Evolutionary conservation across 495 filamentous ascomycete genomes (phyloP), one percentile per base, ranked within the genome.

Genomic region (Aspergillus saccharolyticus): DNA sequence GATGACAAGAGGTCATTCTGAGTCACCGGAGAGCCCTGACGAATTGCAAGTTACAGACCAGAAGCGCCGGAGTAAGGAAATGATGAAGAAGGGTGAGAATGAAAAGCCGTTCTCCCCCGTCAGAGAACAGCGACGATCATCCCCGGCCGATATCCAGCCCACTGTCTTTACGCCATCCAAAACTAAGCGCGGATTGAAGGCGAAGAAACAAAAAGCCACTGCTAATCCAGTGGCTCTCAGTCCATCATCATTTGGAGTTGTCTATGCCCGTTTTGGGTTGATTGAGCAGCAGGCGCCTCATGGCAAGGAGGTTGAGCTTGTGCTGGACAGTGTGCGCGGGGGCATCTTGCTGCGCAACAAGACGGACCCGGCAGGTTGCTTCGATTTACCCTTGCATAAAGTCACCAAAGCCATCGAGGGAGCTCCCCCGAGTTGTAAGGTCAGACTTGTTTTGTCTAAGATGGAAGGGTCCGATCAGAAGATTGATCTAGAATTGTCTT

Each of bases 41-140:
- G 76, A 77, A 54, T 55, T 80, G 1, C 76, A 79, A 47, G 72
- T 69, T 5, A 75, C 65, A 12, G 68, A 64, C 42, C 74, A 72
- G 0, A 70, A 72, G 46, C 46, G 50, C 21, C 50, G n/a, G 51
- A 61, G 51, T 18, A 46, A 42, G 17, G 54, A 39, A 21, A 16
- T 46, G 46, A 56, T 18, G 5, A 33, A 18, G 4, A 33, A 56
- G n/a, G 4, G 43, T 22, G 55, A 55, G 21, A 42, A 19, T 22
- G 51, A 54, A 18, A 20, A 17, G 30, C 14, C 53, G 4, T 10
- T 10, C 3, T n/a, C 16, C 6, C 59, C 49, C 33, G 46, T 52
- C 6, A 39, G 14, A 9, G 18, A 44, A 9, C 62, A 50, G 12
- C 61, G 60, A 52, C 58, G 63, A 12, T 74, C 72, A 5, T 65